Evolutionary conservation across 2,329 filamentous ascomycete species (phyloP), one percentile per base, ranked within the genome.

Genomic region (Pyrenochaeta sp.): DNA sequence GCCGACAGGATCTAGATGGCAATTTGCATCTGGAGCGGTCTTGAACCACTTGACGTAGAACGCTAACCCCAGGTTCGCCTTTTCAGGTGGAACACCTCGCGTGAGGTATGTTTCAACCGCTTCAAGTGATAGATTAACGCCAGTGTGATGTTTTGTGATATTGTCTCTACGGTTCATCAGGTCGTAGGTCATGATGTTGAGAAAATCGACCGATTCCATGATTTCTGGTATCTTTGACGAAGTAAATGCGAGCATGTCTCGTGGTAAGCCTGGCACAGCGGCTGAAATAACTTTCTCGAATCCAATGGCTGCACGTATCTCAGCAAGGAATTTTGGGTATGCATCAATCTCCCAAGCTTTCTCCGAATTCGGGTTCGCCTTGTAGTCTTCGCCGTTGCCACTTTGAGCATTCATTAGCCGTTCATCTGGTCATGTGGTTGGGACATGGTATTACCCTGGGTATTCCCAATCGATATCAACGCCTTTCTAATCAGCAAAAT

Each of bases 131-230:
- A 73, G 75, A 6, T 73, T 60, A 2, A 89, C 71, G 10, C 83
- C 81, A 14, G 80, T 85, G 58, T 88, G 85, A 62, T 89, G 86
- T 35, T 74, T 78, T 2, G 86, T 88, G 3, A 74, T 64, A 32
- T 72, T 82, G 67, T 89, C 82, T 15, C 87, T 81, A 14, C 86
- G 56, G 69, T 88, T 89, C 78, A 87, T 85, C 36, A 89, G 62
- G 60, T 89, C 86, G 60, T 89, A 89, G 0, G 81, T 80, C 86
- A 89, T 89, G 51, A 89, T 58, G 56, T 88, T 89, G 50, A 88
- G 72, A 57, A 84, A 86, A 61, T 89, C 84, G n/a, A 88, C 77
- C 1, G 76, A 74, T 10, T 72, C 57, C 68, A 79, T 79, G 52
- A 89, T 86, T 32, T 73, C 69, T 1, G 82, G 82, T 0, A 84